phyloP scores from a whole-genome alignment of 192 early-diverging fungal genomes.

The Podila verticillata region DNA sequence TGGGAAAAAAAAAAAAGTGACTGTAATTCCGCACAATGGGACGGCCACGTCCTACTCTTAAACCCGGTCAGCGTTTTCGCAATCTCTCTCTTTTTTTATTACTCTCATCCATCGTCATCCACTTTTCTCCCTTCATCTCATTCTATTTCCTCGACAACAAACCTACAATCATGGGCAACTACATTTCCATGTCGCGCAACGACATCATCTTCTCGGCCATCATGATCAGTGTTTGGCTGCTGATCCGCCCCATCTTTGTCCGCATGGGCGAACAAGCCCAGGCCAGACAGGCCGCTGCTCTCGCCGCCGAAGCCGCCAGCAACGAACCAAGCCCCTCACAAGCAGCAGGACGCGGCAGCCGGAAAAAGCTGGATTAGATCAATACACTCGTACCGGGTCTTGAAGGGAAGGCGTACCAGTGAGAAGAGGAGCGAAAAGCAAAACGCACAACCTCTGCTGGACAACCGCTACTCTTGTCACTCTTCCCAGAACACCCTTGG shows the following conservation, averaged over 20 bases:
- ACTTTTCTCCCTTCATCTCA: no score
- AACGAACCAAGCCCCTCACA: conserved; percentile 6
- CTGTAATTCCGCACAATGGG: neutral
- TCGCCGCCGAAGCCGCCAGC: conserved; percentile 22
- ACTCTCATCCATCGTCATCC: no score
- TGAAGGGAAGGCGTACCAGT: no score
- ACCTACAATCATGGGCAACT: conserved; percentile 33
- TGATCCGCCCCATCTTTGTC: conserved; percentile 49
- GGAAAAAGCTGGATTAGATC: conserved; percentile 45
- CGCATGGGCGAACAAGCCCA: conserved; percentile 34
- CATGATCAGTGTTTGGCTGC: conserved; percentile 31
- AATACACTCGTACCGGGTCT: no score
- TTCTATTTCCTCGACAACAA: neutral
- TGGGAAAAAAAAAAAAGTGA: conserved; percentile 4
- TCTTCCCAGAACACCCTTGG: no score
- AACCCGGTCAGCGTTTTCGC: neutral
- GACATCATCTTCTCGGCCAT: conserved; percentile 48
- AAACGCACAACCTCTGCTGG: no score
- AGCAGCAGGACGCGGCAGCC: neutral
- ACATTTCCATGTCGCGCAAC: conserved; percentile 27
- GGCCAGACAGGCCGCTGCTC: conserved; percentile 6
- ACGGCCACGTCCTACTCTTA: neutral
- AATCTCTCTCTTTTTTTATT: neutral
- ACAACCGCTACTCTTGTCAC: no score
- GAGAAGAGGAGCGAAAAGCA: no score